Base-by-base conservation (phyloP, 2,329 filamentous ascomycete species). In the Fusarium subglutinans region DNA sequence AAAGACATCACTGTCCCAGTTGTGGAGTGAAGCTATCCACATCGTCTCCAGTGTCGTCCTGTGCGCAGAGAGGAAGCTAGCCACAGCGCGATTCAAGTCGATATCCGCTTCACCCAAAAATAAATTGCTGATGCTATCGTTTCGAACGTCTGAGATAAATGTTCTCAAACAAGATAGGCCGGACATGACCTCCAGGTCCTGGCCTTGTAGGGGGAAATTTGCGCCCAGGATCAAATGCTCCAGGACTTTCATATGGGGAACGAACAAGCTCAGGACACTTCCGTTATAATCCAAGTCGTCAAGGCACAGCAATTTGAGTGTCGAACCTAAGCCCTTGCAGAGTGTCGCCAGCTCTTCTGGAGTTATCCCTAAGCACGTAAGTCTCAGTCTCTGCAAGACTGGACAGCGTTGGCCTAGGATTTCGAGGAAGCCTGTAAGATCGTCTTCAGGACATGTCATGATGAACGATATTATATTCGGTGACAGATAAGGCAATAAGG, bases 351-450 rank as follows among this genome's bases (percentile, higher is more conserved):
- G 14, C 0, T 40, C 20, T 8, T 13, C 24, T 17, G 5, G 0
- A 13, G 14, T 22, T 4, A 17, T 18, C 14, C 18, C 37, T 0
- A 8, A 0, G 35, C 35, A 10, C 7, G 1, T 9, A 3, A 40
- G 14, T 7, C 10, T 22, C 10, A 54, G 10, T 13, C 24, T 54
- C 14, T 40, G 18, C 13, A 54, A 17, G 14, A 12, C n/a, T 13
- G 51, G 35, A 28, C 35, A 40, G 24, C 18, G 24, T 3, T 54
- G 24, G 17, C 18, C 7, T 2, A 54, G 20, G 20, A 10, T 26
- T 12, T 15, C 2, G 7, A 54, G 24, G 20, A 54, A 54, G 8
- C 24, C 18, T 35, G 17, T 3, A 12, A 15, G 15, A 20, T 26
- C 15, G 4, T 7, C 4, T 35, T 15, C 33, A 35, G 2, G 2